Evolutionary conservation across 768 basidiomycete species (phyloP).

Genomic region (Panaeolus cyanescens): DNA sequence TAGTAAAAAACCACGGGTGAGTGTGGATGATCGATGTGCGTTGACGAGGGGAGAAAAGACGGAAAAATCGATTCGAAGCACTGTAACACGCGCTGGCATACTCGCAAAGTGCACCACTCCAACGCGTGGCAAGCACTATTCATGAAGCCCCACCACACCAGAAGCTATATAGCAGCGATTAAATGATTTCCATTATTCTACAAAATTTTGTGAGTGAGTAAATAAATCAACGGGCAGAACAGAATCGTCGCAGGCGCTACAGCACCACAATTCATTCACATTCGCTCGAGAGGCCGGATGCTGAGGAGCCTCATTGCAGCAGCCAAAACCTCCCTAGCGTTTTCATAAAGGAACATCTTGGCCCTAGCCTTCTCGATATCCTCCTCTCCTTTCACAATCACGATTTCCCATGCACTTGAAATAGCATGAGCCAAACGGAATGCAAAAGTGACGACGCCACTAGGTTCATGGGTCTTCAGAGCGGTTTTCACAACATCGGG

Average conservation of each 20-base stretch:
- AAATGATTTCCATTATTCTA: neutral
- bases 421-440: conserved; percentile 89
- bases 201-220: neutral
- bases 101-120: neutral
- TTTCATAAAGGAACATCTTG: conserved; percentile 85
- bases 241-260: neutral
- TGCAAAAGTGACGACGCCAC: conserved; percentile 87
- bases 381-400: conserved; percentile 82
- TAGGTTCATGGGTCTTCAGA: conserved; percentile 83
- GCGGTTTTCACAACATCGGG: conserved; percentile 91
- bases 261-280: conserved; percentile 48
- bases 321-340: conserved; percentile 87
- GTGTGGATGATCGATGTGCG: no score
- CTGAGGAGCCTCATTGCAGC: conserved; percentile 87
- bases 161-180: no score
- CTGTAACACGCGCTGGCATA: no score
- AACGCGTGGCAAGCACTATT: neutral
- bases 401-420: conserved; percentile 88
- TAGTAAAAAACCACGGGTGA: no score
- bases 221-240: neutral
- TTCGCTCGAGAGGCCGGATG: conserved; percentile 87
- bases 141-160: neutral
- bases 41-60: no score
- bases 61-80: no score
- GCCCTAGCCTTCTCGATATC: conserved; percentile 80